A percentile compares a stretch with the other conserved stretches of the same genome.
phyloP scores from a whole-genome alignment of 352 stramenopile species.

The Pythium insidiosum region DNA sequence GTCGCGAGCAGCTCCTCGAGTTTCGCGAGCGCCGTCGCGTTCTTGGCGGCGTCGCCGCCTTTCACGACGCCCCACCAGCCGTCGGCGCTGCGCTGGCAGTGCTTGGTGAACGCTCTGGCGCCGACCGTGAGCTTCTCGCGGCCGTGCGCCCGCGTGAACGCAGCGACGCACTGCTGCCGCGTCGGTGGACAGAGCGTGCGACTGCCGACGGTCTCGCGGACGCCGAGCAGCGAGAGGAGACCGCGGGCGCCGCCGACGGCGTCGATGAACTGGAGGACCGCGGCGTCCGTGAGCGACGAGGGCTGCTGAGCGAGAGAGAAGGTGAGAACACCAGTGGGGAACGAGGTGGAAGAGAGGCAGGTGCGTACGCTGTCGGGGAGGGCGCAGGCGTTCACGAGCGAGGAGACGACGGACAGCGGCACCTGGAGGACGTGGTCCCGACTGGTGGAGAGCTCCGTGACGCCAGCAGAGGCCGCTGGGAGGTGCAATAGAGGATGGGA shows the following conservation, averaged over 20 bases:
- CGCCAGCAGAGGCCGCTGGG: slow-evolving; percentile 21
- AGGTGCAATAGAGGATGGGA: slow-evolving; percentile 24
- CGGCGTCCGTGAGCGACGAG: neutral
- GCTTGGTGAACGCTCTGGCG: slow-evolving; percentile 69
- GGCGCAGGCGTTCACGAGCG: slow-evolving; percentile 13
- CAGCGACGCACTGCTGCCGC: slow-evolving; percentile 35
- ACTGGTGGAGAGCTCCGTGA: slow-evolving; percentile 23
- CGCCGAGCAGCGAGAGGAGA: slow-evolving; percentile 54
- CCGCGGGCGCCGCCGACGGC: slow-evolving; percentile 43
- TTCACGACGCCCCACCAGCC: slow-evolving; percentile 58
- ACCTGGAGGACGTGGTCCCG: slow-evolving; percentile 23
- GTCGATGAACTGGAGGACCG: slow-evolving; percentile 20
- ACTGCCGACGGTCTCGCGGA: slow-evolving; percentile 53
- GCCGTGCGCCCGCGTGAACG: slow-evolving; percentile 37
- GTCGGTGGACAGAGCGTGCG: slow-evolving; percentile 42
- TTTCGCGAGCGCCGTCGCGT: slow-evolving; percentile 38
- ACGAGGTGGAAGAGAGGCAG: neutral
- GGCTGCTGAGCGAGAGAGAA: neutral
- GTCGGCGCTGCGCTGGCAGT: slow-evolving; percentile 55
- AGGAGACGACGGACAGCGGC: slow-evolving; percentile 7
- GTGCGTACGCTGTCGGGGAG: neutral
- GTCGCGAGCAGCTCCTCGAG: slow-evolving; percentile 40
- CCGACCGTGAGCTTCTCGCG: slow-evolving; percentile 56
- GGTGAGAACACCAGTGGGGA: too few relatives aligned
- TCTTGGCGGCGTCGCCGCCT: slow-evolving; percentile 65